These are phyloP conservation scores for Raphanus hybrid DNA, from an alignment of 441 rosid species.

Conservation along the genomic window DNA sequence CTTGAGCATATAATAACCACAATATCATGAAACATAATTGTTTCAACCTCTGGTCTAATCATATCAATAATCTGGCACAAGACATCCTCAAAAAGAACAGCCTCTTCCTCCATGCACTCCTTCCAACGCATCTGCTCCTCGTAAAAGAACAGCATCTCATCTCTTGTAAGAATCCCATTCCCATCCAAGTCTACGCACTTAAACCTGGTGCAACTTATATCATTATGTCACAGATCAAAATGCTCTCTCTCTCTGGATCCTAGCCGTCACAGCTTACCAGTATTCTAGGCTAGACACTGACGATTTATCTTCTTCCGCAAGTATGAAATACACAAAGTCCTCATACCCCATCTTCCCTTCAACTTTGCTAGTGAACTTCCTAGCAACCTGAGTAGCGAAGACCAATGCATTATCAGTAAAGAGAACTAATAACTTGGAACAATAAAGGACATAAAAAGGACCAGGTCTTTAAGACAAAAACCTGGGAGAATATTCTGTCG, in stretches of 20 bases:
- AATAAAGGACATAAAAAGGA: background rate
- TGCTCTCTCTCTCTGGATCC: conserved; percentile 42
- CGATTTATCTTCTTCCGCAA: conserved; percentile 95
- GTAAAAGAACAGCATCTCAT: conserved; percentile 89
- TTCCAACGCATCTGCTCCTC: conserved; percentile 98
- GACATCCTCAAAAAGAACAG: conserved; percentile 96
- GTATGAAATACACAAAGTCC: conserved; percentile 95
- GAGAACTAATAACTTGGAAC: conserved; percentile 13
- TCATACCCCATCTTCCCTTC: conserved; percentile 99
- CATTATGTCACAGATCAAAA: conserved; percentile 18
- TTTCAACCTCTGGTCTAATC: conserved; percentile 85
- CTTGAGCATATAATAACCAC: conserved; percentile 2
- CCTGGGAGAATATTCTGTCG: conserved; percentile 49
- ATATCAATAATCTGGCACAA: conserved; percentile 96
- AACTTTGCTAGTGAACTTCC: conserved; percentile 88
- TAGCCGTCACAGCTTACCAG: conserved; percentile 64
- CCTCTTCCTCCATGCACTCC: conserved; percentile 99
- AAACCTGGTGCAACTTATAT: conserved; percentile 59
- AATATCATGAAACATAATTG: conserved; percentile 23
- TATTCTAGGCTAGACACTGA: conserved; percentile 97
- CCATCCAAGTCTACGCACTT: conserved; percentile 95
- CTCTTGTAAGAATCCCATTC: conserved; percentile 79
- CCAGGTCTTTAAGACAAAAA: background rate
- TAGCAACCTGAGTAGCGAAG: conserved; percentile 42
- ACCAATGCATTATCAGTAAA: conserved; percentile 47